phyloP scores from a whole-genome alignment of 176 grass and related monocot genomes.

The Triticum timopheevii region DNA sequence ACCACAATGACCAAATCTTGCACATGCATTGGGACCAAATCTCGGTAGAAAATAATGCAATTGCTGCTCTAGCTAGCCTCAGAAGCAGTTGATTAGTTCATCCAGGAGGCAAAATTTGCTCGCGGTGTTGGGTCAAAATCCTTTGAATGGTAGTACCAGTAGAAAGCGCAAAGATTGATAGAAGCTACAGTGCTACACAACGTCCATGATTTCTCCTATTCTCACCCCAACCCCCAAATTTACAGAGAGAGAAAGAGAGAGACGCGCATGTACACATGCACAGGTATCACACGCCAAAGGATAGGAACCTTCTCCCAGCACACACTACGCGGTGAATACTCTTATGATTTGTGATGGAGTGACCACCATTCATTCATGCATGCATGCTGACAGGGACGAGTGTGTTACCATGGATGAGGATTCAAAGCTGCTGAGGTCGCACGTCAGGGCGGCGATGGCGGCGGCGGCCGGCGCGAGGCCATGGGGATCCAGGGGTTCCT shows the following conservation, averaged over 20 bases:
- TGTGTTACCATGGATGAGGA: constrained; percentile 35
- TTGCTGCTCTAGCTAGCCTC: not conserved
- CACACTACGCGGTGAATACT: not conserved
- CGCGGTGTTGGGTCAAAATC: not conserved
- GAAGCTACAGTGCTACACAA: not conserved
- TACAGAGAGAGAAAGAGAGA: too few species aligned
- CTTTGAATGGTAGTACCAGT: not conserved
- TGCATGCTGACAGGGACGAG: not conserved
- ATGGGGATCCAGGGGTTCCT: constrained; percentile 16
- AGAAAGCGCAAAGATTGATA: not conserved
- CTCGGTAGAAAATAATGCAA: not conserved
- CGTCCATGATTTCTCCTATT: not conserved
- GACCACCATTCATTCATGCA: not conserved
- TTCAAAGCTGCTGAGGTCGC: constrained; percentile 33
- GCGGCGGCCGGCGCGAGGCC: not conserved
- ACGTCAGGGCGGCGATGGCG: not conserved
- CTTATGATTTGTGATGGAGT: not conserved
- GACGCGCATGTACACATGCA: not conserved
- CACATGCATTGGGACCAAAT: not conserved
- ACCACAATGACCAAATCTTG: not conserved
- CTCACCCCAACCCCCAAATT: not conserved
- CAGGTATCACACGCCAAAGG: not conserved
- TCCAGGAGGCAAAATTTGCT: not conserved
- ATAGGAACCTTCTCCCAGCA: too few species aligned
- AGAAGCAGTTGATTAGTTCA: not conserved